These are phyloP conservation scores for Alternaria sp. DNA, from an alignment of 2,329 filamentous ascomycete genomes.

Conservation along the genomic window DNA sequence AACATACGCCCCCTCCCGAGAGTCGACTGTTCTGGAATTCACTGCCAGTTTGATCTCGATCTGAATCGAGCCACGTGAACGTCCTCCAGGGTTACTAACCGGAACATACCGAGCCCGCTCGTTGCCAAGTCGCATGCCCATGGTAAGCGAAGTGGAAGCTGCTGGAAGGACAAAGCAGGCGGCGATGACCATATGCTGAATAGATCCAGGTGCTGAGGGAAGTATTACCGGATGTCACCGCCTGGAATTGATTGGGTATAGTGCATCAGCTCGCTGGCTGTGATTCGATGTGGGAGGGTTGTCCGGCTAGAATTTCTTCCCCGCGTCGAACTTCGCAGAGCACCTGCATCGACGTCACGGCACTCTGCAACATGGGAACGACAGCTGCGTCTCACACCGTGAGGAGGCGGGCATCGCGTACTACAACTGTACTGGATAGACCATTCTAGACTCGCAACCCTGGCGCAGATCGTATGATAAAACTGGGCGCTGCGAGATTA, in stretches of 20 bases:
- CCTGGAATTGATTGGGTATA: neutral
- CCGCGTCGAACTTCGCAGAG: neutral
- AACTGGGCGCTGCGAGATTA: neutral
- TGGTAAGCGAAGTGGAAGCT: neutral
- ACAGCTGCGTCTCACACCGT: slow-evolving; percentile 1
- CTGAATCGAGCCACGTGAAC: neutral
- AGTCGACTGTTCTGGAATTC: neutral
- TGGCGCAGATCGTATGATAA: neutral
- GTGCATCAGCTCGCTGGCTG: neutral
- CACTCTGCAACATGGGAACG: slow-evolving; percentile 5
- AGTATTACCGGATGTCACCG: neutral
- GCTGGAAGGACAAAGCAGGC: neutral
- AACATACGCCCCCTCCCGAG: neutral
- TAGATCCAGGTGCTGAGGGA: neutral
- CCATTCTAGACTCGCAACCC: neutral
- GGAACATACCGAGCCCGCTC: neutral
- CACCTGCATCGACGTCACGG: neutral
- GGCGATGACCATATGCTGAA: neutral
- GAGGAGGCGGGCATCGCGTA: neutral
- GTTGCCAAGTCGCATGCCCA: neutral
- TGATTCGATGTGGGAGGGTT: neutral
- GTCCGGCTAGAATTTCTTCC: neutral
- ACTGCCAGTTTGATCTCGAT: neutral
- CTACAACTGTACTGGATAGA: neutral
- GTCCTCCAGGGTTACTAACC: neutral